Evolutionary conservation across 164 flowering plant species (phyloP).

Genomic region (Paratinospora sagittata): DNA sequence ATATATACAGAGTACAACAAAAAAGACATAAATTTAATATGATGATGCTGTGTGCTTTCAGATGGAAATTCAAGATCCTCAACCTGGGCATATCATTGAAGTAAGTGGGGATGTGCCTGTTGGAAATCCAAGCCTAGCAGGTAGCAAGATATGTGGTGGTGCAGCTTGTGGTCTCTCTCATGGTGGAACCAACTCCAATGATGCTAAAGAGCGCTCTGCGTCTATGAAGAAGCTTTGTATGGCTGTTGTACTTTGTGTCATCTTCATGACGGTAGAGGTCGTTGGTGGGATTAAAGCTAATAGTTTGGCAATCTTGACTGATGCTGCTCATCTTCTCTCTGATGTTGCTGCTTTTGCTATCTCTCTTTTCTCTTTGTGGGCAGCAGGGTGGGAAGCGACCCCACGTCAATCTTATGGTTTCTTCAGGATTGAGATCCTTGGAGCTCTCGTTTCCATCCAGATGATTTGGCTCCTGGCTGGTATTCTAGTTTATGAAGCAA

Average conservation of each 20-base stretch:
- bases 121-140: conserved; percentile 25
- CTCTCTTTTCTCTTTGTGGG: conserved; percentile 84
- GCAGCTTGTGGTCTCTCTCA: conserved; percentile 78
- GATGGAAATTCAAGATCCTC: conserved; percentile 54
- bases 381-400: conserved; percentile 91
- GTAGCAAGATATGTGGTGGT: conserved; percentile 50
- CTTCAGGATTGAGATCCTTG: conserved; percentile 82
- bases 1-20: too few species aligned
- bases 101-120: conserved; percentile 31
- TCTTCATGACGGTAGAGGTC: conserved; percentile 79
- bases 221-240: conserved; percentile 65
- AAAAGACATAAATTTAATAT: not conserved
- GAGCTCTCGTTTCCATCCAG: conserved; percentile 85
- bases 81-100: conserved; percentile 50
- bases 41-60: conserved; percentile 19
- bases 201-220: conserved; percentile 59
- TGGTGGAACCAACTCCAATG: conserved; percentile 40
- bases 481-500: conserved; percentile 81
- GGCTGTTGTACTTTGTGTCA: conserved; percentile 57
- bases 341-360: conserved; percentile 94
- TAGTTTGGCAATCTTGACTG: conserved; percentile 82
- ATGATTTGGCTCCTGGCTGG: conserved; percentile 89
- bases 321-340: conserved; percentile 82
- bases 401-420: conserved; percentile 88
- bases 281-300: conserved; percentile 83